These are phyloP conservation scores for Melaleuca quinquenervia DNA, from an alignment of 345 rosid species.

Conservation along the genomic window DNA sequence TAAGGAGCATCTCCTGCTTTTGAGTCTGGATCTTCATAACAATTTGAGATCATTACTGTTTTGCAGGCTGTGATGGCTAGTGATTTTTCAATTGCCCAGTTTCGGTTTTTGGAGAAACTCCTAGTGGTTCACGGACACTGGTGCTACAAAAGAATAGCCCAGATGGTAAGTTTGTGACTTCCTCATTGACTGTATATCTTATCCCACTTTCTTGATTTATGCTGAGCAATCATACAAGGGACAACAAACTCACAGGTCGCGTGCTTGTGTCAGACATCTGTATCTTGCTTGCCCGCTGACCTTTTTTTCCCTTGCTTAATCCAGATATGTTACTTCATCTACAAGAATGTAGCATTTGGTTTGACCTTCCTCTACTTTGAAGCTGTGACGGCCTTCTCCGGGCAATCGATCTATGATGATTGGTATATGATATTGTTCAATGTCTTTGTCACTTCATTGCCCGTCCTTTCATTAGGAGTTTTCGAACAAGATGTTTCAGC, in stretches of 20 bases:
- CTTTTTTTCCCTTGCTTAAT: neutral
- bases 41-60: neutral
- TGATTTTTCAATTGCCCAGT: slow-evolving; percentile 94
- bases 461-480: slow-evolving; percentile 93
- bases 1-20: neutral
- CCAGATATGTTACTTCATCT: slow-evolving; percentile 99
- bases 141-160: slow-evolving; percentile 99
- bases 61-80: slow-evolving; percentile 99
- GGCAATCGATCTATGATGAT: slow-evolving; percentile 91
- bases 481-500: slow-evolving; percentile 97
- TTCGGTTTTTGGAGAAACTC: slow-evolving; percentile 94
- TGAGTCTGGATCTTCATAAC: neutral
- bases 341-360: slow-evolving; percentile 98
- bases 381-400: slow-evolving; percentile 90
- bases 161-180: slow-evolving; percentile 56
- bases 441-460: slow-evolving; percentile 85
- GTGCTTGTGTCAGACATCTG: neutral
- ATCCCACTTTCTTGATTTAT: neutral
- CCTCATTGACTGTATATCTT: neutral
- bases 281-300: neutral
- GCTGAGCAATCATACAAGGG: neutral
- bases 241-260: neutral
- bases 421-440: slow-evolving; percentile 91
- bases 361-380: slow-evolving; percentile 98
- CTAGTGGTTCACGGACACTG: slow-evolving; percentile 99